A percentile compares a stretch with the other conserved stretches of the same genome.
Evolutionary conservation across 371 early-diverging fungal species (phyloP).

Genomic region (Mortierella sp.): DNA sequence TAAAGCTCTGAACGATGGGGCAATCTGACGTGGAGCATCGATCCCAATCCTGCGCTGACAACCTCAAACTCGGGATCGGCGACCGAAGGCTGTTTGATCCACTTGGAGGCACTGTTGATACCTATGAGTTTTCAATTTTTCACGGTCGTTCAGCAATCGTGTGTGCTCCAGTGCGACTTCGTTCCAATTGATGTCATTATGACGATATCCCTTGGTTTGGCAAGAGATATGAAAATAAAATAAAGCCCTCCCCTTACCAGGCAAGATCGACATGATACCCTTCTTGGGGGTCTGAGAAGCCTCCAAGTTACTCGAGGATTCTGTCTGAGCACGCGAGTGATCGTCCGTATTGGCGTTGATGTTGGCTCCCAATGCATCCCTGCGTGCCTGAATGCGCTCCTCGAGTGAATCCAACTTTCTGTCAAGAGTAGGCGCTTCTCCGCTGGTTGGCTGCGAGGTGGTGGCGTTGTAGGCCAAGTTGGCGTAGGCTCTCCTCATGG

Average conservation of each 20-base stretch:
- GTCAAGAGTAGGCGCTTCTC: conserved; percentile 52
- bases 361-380: conserved; percentile 34
- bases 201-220: background rate
- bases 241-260: conserved; percentile 20
- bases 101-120: conserved; percentile 62
- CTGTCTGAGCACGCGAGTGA: conserved; percentile 7
- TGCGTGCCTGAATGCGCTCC: conserved; percentile 59
- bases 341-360: conserved; percentile 23
- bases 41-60: conserved; percentile 67
- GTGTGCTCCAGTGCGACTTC: background rate
- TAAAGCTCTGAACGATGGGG: conserved; percentile 75
- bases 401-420: conserved; percentile 56
- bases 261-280: conserved; percentile 58
- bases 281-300: conserved; percentile 30
- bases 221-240: background rate
- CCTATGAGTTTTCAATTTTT: conserved; percentile 18
- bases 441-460: conserved; percentile 35
- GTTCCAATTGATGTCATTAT: conserved; percentile 21
- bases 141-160: background rate
- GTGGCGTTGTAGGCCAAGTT: conserved; percentile 55
- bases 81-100: conserved; percentile 61
- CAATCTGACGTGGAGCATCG: conserved; percentile 59
- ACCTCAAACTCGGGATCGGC: conserved; percentile 74
- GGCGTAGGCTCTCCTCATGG: conserved; percentile 48
- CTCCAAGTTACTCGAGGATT: conserved; percentile 15